Evolutionary conservation across 805 yeast genomes (phyloP), one percentile per base, ranked within the genome.

Genomic region (Debaryomyces prosopidis): DNA sequence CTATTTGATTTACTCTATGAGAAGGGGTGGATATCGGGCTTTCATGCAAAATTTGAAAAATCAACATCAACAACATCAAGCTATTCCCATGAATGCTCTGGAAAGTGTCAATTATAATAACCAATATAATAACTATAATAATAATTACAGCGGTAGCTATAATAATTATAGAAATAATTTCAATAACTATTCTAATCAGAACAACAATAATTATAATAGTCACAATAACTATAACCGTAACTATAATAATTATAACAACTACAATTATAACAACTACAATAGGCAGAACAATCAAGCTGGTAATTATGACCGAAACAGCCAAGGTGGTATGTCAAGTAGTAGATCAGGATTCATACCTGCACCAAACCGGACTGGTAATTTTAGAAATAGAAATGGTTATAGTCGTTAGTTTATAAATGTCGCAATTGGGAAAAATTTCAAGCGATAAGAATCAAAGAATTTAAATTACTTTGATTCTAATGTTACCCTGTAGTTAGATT

Each of bases 1-100:
- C 1, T 65, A 55, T 49, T 56, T 58, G 57, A 49, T 51, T 14
- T 73, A 65, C 50, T 46, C 61, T 2, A 60, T 65, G 62, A 63
- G 76, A 44, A 50, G 57, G 16, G 76, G 77, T 7, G 77, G 77
- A 0, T 71, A 67, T 50, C 52, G 76, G 33, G 46, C 72, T 1
- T 53, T 60, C 43, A 35, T 58, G 20, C 60, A 59, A 16, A 34
- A 55, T 40, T 47, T 62, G 42, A 51, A 57, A 19, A 55, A 55
- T 37, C 51, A 43, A 15, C 47, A 54, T 8, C 48, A 54, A 4
- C 36, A 44, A 10, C 34, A 42, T 12, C 45, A 48, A 16, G 19
- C 33, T 15, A 45, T 44, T 32, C 30, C 47, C n/a, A 4, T 23
- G 26, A 47, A 41, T 30, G 44, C 42, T 19, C 6, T 23, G 26